Evolutionary conservation across 306 rosid species (phyloP).

Genomic region (Inga leiocalycina): DNA sequence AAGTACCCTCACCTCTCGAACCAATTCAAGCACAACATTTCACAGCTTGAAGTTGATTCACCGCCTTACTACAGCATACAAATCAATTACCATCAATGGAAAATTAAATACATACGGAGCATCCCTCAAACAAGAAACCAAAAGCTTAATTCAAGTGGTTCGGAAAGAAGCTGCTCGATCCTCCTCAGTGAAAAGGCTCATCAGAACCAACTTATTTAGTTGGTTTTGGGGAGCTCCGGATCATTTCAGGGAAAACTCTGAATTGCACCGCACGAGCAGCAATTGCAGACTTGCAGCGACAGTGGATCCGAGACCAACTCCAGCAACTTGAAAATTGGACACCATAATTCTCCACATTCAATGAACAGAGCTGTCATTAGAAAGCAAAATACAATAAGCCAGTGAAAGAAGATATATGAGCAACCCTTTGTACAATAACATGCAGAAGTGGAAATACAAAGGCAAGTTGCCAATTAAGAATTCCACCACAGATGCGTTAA

Average conservation of each 20-base stretch:
- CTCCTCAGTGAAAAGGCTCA: not conserved
- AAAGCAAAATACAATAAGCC: constrained; percentile 30
- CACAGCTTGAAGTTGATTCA: constrained; percentile 28
- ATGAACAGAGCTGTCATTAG: constrained; percentile 28
- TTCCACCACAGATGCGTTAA: constrained; percentile 6
- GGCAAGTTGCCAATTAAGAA: constrained; percentile 13
- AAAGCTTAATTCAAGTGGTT: not conserved
- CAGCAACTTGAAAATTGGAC: constrained; percentile 33
- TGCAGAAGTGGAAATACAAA: constrained; percentile 9
- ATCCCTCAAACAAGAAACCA: not conserved
- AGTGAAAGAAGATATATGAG: constrained; percentile 18
- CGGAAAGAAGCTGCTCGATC: not conserved
- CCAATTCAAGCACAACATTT: constrained; percentile 24
- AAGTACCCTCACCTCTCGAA: not conserved
- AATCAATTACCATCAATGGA: constrained; percentile 24
- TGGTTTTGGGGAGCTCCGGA: constrained; percentile 31
- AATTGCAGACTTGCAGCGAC: constrained; percentile 33
- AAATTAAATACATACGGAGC: constrained; percentile 20
- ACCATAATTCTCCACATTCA: constrained; percentile 21
- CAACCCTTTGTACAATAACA: constrained; percentile 20
- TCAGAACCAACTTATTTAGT: constrained; percentile 16
- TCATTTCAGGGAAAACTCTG: constrained; percentile 28
- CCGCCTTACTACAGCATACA: constrained; percentile 21
- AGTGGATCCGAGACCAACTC: constrained; percentile 21
- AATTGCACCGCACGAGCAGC: constrained; percentile 19